Evolutionary conservation across 208 protist species (phyloP), one percentile per base, ranked within the genome.

Genomic region (Borovskyia barvae): DNA sequence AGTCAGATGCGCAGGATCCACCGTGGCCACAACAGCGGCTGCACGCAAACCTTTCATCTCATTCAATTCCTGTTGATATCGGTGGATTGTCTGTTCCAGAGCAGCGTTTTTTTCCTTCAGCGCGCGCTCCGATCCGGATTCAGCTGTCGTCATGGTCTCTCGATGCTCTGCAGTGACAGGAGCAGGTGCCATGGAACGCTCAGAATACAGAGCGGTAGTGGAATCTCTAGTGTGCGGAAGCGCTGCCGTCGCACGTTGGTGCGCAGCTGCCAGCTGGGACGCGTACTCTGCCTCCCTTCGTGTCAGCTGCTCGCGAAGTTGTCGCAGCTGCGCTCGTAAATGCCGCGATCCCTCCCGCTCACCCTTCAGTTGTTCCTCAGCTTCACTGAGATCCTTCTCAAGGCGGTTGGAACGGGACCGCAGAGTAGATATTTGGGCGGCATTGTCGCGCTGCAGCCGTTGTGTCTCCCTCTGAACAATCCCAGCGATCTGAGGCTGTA

Each of bases 371-470:
- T 87, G 75, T 25, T 76, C 66, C 19, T 37, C 63, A 5, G 72
- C 51, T 1, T 81, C 75, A 15, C 63, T 57, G 35, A 77, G 51
- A 56, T 90, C 83, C 43, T 70, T 72, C 62, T 80, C 79, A 0
- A 82, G 61, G 19, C 79, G 80, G 20, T 57, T 36, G 14, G 80
- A 45, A 43, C 62, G 37, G 0, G 74, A 76, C 0, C 83, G 69
- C 49, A 90, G 72, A 0, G 67, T 66, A 3, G 87, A 90, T 15
- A 90, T 78, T 25, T 90, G 49, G 15, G 80, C 68, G 43, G 85
- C 49, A 53, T 93, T 80, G 52, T 87, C 80, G 22, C 80, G 70
- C 50, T 90, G 82, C 48, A 76, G 70, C 41, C 66, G 60, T 35
- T 83, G 78, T 19, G 75, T 39, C 55, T 86, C 78, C 19, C 78